Evolutionary conservation across 305 asterid species (phyloP).

Genomic region (Ilex paraguariensis): DNA sequence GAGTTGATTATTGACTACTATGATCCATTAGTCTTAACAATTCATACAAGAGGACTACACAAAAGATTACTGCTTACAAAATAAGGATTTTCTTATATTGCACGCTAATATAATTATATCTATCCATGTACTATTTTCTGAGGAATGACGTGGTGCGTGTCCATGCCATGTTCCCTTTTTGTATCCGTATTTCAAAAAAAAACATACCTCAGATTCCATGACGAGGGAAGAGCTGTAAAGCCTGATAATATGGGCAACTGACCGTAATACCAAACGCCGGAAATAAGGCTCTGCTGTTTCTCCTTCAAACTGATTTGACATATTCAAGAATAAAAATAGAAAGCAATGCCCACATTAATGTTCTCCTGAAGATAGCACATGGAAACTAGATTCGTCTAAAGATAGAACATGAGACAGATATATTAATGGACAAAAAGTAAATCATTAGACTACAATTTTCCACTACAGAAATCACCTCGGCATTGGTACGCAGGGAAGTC

Average conservation of each 20-base stretch:
- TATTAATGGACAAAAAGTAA: background rate
- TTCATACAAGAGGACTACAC: too few species aligned
- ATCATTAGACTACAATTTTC: background rate
- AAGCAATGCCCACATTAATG: conserved; percentile 9
- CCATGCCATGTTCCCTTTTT: too few species aligned
- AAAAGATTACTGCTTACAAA: too few species aligned
- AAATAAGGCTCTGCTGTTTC: conserved; percentile 96
- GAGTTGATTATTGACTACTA: too few species aligned
- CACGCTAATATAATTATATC: too few species aligned
- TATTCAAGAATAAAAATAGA: conserved; percentile 8
- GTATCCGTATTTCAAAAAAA: background rate
- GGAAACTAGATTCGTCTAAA: conserved; percentile 18
- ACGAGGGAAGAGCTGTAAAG: conserved; percentile 88
- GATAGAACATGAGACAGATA: conserved; percentile 10
- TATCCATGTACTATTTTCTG: too few species aligned
- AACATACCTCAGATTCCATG: conserved; percentile 87
- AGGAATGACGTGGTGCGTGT: too few species aligned
- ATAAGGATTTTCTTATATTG: too few species aligned
- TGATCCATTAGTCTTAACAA: too few species aligned
- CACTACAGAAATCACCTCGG: conserved; percentile 59
- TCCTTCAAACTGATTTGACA: conserved; percentile 66
- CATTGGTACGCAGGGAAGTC: conserved; percentile 95
- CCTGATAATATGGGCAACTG: conserved; percentile 91
- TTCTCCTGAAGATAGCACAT: conserved; percentile 8
- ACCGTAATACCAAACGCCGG: conserved; percentile 90